Evolutionary conservation across 768 basidiomycete species (phyloP), one percentile per base, ranked within the genome.

Genomic region (Clavaria fumosa): DNA sequence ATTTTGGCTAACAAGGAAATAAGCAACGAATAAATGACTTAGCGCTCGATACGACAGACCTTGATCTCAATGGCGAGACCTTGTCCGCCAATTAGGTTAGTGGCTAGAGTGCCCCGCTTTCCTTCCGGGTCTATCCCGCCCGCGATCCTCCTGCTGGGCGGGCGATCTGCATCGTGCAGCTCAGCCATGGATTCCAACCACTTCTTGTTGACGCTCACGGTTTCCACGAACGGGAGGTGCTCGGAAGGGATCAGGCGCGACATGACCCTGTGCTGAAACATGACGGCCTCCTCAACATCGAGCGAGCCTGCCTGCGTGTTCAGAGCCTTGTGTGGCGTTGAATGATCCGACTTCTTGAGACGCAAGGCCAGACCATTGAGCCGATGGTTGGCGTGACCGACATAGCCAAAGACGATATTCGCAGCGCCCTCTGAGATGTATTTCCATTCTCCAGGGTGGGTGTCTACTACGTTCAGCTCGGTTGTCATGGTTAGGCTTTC

Each of bases 371-470:
- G 83, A 7, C 72, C 72, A 35, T 66, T 55, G 52, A 78, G 79
- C 5, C 53, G 40, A 2, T 67, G 53, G 44, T 70, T 54, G 5
- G 51, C 34, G 14, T 69, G 62, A 0, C 89, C 85, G 7, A 50
- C 46, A 51, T 91, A 93, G 5, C 82, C 74, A 55, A 90, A 85
- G 11, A 96, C 86, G 46, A 88, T 72, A 4, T 85, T 81, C 14
- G 86, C 81, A 14, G 83, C 86, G n/a, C 93, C 93, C 61, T 96
- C 93, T 0, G 86, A 78, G 15, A 88, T 59, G 52, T 96, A 97
- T 44, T 52, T 58, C 90, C 91, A 97, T 53, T 83, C 61, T 18
- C 49, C 42, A 5, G 66, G 61, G 4, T 44, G 44, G 5, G 67
- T 67, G 20, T 61, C 53, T n/a, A n/a, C n/a, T n/a, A n/a, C n/a